A percentile compares a stretch with the other conserved stretches of the same genome.
phyloP scores from a whole-genome alignment of 495 filamentous ascomycete genomes.

The Aspergillus sparsus region DNA sequence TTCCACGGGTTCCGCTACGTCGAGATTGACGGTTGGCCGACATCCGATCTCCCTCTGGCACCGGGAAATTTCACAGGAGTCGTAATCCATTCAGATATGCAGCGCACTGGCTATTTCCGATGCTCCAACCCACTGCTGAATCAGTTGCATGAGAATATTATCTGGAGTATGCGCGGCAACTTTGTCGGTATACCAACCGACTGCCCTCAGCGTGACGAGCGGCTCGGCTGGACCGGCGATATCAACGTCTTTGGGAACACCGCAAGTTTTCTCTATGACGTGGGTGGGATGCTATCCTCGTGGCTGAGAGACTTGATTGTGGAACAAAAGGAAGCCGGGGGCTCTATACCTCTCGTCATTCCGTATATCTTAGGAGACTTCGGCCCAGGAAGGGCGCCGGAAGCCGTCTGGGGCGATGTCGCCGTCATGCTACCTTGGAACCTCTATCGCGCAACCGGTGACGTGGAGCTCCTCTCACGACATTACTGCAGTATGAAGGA shows the following conservation, averaged over 20 bases:
- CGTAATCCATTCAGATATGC: constrained; percentile 54
- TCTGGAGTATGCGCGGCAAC: constrained; percentile 56
- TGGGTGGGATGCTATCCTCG: background rate
- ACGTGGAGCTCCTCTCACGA: constrained; percentile 30
- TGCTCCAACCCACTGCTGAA: constrained; percentile 52
- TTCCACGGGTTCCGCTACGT: constrained; percentile 50
- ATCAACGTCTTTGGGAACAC: constrained; percentile 51
- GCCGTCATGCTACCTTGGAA: constrained; percentile 46
- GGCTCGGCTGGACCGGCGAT: constrained; percentile 59
- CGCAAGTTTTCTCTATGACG: constrained; percentile 51
- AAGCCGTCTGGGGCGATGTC: constrained; percentile 51
- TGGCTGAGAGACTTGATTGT: constrained; percentile 48
- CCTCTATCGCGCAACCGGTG: constrained; percentile 44
- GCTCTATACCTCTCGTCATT: constrained; percentile 34
- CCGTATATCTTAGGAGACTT: constrained; percentile 30
- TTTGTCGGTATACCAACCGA: constrained; percentile 57
- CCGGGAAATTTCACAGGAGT: constrained; percentile 40
- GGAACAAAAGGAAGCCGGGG: constrained; percentile 31
- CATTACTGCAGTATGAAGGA: background rate
- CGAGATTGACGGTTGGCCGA: constrained; percentile 47
- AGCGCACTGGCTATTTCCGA: constrained; percentile 46
- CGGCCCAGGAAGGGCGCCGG: constrained; percentile 18
- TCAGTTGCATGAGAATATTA: constrained; percentile 49
- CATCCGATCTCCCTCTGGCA: constrained; percentile 19
- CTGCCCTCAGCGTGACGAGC: constrained; percentile 58